Evolutionary conservation across 139 green algal genomes (phyloP), one percentile per base, ranked within the genome.

Genomic region (Asterochloris sp.): DNA sequence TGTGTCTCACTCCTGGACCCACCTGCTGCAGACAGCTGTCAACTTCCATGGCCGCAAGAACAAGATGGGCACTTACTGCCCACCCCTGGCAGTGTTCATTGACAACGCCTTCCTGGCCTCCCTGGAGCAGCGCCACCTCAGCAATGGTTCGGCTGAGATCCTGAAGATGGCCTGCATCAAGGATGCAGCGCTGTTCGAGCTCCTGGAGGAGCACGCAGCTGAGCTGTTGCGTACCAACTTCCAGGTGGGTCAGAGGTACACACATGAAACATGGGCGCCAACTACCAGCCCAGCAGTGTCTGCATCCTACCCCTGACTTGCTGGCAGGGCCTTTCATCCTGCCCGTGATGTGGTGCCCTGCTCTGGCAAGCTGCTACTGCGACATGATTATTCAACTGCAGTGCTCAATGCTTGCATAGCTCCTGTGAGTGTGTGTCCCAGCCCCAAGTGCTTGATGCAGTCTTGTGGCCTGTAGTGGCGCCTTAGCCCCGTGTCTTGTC

Each of bases 111-210:
- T 91, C 47, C 68, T 91, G 62, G 62, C 29, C 47, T 87, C 79
- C 73, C 54, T 89, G 47, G 86, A 90, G 29, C 38, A 78, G 14
- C 71, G 88, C 68, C 82, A 92, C 88, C 78, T 92, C 28, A 87
- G 80, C 76, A 92, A 92, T 62, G 88, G 88, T 6, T 66, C 88
- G 10, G 86, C 88, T 28, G 88, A 92, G 74, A 90, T 92, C 15
- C 29, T 92, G 66, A 92, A 92, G 86, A 92, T 92, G 88, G 88
- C 88, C 12, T 90, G 85, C 63, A 86, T 92, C 78, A 90, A 90
- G 74, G 88, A 92, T 29, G 64, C 26, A n/a, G 63, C 76, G 69
- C 85, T 92, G 73, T 92, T 92, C 73, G 67, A 90, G 27, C 68
- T 90, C 27, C 81, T 92, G 80, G 88, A 90, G 71, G 27, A 76